Evolutionary conservation across 148 eudicot genomes (phyloP).

Genomic region (Polygonum aviculare): DNA sequence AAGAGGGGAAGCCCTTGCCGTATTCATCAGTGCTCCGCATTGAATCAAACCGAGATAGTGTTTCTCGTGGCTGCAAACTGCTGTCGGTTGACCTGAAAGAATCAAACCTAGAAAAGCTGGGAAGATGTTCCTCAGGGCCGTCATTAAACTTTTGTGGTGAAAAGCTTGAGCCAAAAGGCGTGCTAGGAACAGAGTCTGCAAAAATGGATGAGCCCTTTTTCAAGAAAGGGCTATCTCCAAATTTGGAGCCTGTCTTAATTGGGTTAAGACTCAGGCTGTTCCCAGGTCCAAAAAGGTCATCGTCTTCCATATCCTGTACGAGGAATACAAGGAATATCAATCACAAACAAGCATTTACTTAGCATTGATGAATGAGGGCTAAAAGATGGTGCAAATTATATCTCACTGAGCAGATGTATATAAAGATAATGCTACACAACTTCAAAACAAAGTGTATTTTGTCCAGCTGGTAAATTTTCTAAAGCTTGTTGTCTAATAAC

Average conservation of each 20-base stretch:
- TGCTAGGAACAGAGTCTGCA: conserved; percentile 66
- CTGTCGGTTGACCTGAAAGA: conserved; percentile 60
- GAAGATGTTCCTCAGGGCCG: conserved; percentile 45
- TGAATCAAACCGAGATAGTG: conserved; percentile 68
- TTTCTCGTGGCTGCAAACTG: conserved; percentile 53
- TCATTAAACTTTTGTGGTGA: conserved; percentile 37
- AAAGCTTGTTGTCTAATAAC: neutral
- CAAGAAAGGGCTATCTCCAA: conserved; percentile 30
- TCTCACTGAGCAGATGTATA: neutral
- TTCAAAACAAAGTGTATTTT: neutral
- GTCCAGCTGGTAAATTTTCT: neutral
- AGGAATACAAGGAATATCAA: conserved; percentile 1
- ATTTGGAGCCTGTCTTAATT: conserved; percentile 59
- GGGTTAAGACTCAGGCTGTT: conserved; percentile 68
- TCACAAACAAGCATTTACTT: neutral
- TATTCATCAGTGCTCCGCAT: conserved; percentile 58
- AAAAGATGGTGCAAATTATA: neutral
- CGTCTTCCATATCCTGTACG: conserved; percentile 51
- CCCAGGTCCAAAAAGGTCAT: conserved; percentile 67
- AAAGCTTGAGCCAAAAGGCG: conserved; percentile 46
- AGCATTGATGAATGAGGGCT: neutral
- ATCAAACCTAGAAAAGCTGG: conserved; percentile 80
- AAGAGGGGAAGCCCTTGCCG: conserved; percentile 29
- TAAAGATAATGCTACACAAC: neutral
- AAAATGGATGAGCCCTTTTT: conserved; percentile 36